Percentiles rank a stretch among this genome's conserved stretches.
Evolutionary conservation across 2,329 filamentous ascomycete genomes (phyloP).

Genomic region (Fusarium lyarnte): DNA sequence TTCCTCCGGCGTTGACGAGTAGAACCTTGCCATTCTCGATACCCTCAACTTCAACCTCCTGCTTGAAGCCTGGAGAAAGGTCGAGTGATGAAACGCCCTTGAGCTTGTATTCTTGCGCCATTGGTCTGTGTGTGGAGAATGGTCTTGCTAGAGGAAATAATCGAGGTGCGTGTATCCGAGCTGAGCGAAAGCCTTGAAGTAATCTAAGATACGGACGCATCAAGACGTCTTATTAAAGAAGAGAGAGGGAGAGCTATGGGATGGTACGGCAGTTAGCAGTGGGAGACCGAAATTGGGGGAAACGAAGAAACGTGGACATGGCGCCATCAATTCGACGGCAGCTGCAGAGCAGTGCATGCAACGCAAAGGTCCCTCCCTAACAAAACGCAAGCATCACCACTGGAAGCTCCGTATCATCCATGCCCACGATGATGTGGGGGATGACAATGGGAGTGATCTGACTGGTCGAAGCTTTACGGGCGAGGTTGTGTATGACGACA

Average conservation of each 20-base stretch:
- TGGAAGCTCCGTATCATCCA: constrained; percentile 30
- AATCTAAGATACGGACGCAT: constrained; percentile 28
- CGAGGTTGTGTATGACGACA: constrained; percentile 36
- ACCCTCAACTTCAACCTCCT: constrained; percentile 90
- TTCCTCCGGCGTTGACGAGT: constrained; percentile 79
- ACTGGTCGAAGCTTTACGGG: constrained; percentile 31
- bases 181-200: constrained; percentile 23
- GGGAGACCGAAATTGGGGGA: constrained; percentile 9
- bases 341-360: not conserved
- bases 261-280: not conserved
- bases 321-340: constrained; percentile 11
- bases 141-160: constrained; percentile 6
- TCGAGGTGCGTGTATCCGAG: constrained; percentile 18
- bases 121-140: constrained; percentile 49
- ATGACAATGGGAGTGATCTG: constrained; percentile 38
- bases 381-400: constrained; percentile 29
- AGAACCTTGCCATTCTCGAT: constrained; percentile 87
- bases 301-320: constrained; percentile 24
- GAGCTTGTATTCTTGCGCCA: constrained; percentile 72
- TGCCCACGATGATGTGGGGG: constrained; percentile 39
- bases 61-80: constrained; percentile 82
- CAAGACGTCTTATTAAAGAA: constrained; percentile 18
- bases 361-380: not conserved
- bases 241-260: not conserved
- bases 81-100: constrained; percentile 80